Evolutionary conservation across 2,329 filamentous ascomycete species (phyloP).

Genomic region (Alternaria novae-zelandiae): DNA sequence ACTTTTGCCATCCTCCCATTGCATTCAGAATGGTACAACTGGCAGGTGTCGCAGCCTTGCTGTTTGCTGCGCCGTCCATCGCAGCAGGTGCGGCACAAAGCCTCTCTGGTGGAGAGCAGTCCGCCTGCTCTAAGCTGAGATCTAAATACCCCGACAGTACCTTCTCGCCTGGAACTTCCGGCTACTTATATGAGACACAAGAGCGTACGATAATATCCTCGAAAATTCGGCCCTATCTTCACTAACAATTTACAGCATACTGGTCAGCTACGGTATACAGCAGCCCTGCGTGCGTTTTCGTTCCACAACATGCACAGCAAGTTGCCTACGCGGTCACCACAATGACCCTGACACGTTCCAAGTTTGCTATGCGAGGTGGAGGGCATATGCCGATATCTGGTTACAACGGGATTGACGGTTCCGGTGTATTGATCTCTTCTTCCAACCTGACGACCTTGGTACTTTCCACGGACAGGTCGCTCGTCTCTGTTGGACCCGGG

Average conservation of each 20-base stretch:
- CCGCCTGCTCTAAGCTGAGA: not conserved
- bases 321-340: slow-evolving; percentile 23
- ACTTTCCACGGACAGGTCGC: slow-evolving; percentile 29
- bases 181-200: not conserved
- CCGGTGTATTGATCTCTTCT: slow-evolving; percentile 23
- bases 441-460: slow-evolving; percentile 28
- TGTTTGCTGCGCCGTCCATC: not conserved
- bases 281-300: slow-evolving; percentile 28
- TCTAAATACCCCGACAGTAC: not conserved
- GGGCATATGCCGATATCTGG: slow-evolving; percentile 33
- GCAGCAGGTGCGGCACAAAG: not conserved
- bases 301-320: slow-evolving; percentile 23
- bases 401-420: slow-evolving; percentile 19
- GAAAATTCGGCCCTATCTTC: not conserved
- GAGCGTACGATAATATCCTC: not conserved
- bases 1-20: not conserved
- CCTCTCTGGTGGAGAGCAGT: not conserved
- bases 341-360: slow-evolving; percentile 15
- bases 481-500: slow-evolving; percentile 36
- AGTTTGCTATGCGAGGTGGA: slow-evolving; percentile 30
- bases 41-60: not conserved
- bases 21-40: not conserved
- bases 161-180: not conserved
- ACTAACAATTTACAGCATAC: not conserved
- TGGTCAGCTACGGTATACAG: slow-evolving; percentile 19